A percentile compares a stretch with the other conserved stretches of the same genome.
Conservation (phyloP, 805 yeast genomes). For the Hagleromyces aurorensis region DNA sequence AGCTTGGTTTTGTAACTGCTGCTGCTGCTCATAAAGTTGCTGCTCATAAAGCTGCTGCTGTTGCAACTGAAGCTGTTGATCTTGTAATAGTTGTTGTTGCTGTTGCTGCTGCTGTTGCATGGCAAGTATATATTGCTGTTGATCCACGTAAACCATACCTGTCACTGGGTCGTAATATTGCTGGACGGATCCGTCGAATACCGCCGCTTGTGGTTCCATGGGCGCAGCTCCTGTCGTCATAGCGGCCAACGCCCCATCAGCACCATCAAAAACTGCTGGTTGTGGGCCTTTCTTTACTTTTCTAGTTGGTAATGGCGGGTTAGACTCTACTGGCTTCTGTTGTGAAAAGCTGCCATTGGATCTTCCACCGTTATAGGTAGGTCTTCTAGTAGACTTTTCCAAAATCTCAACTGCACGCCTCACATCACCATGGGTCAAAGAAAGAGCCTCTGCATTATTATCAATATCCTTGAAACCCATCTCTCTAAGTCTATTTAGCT, state of each 20-base stretch:
- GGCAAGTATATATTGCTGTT: slow-evolving; percentile 43
- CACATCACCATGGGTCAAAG: slow-evolving; percentile 50
- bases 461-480: slow-evolving; percentile 55
- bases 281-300: slow-evolving; percentile 31
- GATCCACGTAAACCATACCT: slow-evolving; percentile 61
- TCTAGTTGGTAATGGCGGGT: slow-evolving; percentile 36
- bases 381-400: slow-evolving; percentile 33
- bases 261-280: slow-evolving; percentile 31
- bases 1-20: slow-evolving; percentile 5
- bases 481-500: slow-evolving; percentile 40
- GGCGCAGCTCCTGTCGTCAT: slow-evolving; percentile 13
- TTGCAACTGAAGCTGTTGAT: slow-evolving; percentile 6
- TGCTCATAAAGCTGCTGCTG: slow-evolving; percentile 5
- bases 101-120: slow-evolving; percentile 16
- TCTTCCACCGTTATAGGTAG: slow-evolving; percentile 26
- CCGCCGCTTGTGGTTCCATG: slow-evolving; percentile 20
- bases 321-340: slow-evolving; percentile 7
- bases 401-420: slow-evolving; percentile 52
- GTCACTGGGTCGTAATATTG: slow-evolving; percentile 69
- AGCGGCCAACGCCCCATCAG: slow-evolving; percentile 9
- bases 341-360: slow-evolving; percentile 1
- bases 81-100: slow-evolving; percentile 3
- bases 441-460: slow-evolving; percentile 54
- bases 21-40: slow-evolving; percentile 3
- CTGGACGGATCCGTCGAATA: slow-evolving; percentile 35